Evolutionary conservation across 2,329 filamentous ascomycete species (phyloP).

Genomic region (Fusarium sp.): DNA sequence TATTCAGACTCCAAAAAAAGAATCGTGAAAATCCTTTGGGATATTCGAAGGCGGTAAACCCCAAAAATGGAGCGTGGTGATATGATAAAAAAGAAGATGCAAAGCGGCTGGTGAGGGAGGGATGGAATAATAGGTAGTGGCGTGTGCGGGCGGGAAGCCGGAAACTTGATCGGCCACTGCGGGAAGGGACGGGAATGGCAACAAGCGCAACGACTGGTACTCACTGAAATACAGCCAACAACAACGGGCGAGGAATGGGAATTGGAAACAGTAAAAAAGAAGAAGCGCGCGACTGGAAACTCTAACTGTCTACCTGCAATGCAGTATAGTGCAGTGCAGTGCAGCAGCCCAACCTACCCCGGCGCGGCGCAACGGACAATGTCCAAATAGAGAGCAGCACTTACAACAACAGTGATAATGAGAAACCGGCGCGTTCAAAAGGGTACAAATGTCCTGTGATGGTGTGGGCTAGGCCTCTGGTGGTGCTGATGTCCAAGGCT

Average conservation of each 20-base stretch:
- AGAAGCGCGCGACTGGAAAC: conserved; percentile 31
- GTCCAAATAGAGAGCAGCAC: conserved; percentile 29
- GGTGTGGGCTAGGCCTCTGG: conserved; percentile 39
- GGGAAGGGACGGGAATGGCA: conserved; percentile 47
- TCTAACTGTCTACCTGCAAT: conserved; percentile 9
- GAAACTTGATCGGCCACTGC: conserved; percentile 42
- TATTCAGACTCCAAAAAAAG: conserved; percentile 22
- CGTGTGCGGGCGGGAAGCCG: conserved; percentile 44
- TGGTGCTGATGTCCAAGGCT: conserved; percentile 31
- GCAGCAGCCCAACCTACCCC: conserved; percentile 2
- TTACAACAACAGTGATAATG: conserved; percentile 25
- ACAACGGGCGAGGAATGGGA: conserved; percentile 4
- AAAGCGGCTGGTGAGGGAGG: conserved; percentile 22
- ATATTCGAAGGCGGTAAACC: conserved; percentile 24
- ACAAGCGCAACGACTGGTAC: conserved; percentile 41
- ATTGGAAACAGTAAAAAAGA: conserved; percentile 15
- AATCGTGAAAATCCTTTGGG: conserved; percentile 22
- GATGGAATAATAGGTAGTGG: conserved; percentile 39
- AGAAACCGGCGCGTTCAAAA: conserved; percentile 11
- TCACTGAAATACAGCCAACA: conserved; percentile 38
- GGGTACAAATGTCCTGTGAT: conserved; percentile 3
- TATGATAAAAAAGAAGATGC: conserved; percentile 9
- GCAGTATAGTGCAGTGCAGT: conserved; percentile 17
- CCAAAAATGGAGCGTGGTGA: conserved; percentile 9
- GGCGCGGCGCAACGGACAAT: conserved; percentile 29